phyloP scores from a whole-genome alignment of 2,329 filamentous ascomycete species.

The Diaporthe aspalathi region DNA sequence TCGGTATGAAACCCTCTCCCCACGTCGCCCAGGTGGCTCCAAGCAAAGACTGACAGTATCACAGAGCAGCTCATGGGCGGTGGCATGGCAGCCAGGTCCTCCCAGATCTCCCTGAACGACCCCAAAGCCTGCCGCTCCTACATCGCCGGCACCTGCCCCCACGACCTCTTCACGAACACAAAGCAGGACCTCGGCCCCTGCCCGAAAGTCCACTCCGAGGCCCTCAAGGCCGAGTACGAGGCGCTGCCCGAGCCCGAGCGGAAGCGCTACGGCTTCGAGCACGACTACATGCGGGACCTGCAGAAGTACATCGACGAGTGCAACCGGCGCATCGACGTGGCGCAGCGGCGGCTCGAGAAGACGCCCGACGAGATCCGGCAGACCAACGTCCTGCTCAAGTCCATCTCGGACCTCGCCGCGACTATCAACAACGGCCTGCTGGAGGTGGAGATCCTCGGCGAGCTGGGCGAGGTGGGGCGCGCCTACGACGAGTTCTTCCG shows the following conservation, averaged over 20 bases:
- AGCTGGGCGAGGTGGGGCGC: conserved; percentile 81
- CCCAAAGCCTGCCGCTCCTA: conserved; percentile 95
- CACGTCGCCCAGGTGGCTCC: neutral
- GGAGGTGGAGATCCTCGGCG: conserved; percentile 87
- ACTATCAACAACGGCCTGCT: conserved; percentile 85
- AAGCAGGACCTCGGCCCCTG: conserved; percentile 96
- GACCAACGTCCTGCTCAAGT: conserved; percentile 88
- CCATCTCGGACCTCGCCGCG: conserved; percentile 82
- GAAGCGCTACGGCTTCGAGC: conserved; percentile 88
- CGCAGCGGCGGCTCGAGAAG: conserved; percentile 92
- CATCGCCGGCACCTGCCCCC: conserved; percentile 91
- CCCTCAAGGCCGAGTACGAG: conserved; percentile 90
- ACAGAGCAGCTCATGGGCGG: conserved; percentile 96
- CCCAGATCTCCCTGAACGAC: conserved; percentile 89
- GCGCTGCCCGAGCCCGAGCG: conserved; percentile 76
- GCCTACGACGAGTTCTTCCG: conserved; percentile 91
- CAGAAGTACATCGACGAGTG: conserved; percentile 98
- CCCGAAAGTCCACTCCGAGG: conserved; percentile 87
- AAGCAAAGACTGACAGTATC: conserved; percentile 61
- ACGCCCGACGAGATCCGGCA: conserved; percentile 97
- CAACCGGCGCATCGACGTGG: conserved; percentile 90
- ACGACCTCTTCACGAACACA: conserved; percentile 99
- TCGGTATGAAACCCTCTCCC: conserved; percentile 62
- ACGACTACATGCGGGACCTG: conserved; percentile 96
- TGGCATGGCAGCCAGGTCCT: conserved; percentile 77